A percentile compares a stretch with the other conserved stretches of the same genome.
These are phyloP conservation scores for Globisporangium rhizosaccharum DNA, from an alignment of 352 stramenopile genomes.

Conservation along the genomic window DNA sequence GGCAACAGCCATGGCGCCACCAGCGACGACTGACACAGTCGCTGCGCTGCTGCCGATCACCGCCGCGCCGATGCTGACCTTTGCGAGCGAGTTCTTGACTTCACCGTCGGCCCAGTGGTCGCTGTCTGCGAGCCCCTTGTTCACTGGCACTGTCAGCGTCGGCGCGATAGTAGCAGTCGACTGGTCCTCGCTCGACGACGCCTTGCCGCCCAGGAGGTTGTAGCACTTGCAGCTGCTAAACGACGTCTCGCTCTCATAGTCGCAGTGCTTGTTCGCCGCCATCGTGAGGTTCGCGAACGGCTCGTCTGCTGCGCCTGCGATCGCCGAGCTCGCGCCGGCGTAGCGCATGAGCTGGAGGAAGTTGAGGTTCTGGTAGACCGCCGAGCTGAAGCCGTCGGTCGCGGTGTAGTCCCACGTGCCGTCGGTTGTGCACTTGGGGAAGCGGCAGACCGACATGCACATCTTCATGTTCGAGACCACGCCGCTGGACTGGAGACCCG, in stretches of 20 bases:
- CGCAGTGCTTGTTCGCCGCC: conserved; percentile 40
- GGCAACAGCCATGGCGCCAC: conserved; percentile 59
- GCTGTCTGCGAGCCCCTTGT: conserved; percentile 60
- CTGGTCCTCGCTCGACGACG: conserved; percentile 14
- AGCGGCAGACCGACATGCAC: conserved; percentile 78
- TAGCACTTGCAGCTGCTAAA: conserved; percentile 60
- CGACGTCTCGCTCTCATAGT: conserved; percentile 49
- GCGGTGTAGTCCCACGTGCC: conserved; percentile 74
- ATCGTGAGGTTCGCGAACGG: conserved; percentile 56
- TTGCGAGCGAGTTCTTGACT: conserved; percentile 56
- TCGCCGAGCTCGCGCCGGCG: conserved; percentile 27
- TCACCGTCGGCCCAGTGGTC: conserved; percentile 64
- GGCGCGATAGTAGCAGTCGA: conserved; percentile 10
- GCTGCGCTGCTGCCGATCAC: conserved; percentile 54
- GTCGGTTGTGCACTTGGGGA: conserved; percentile 63
- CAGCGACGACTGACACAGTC: conserved; percentile 50
- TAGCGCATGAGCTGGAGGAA: conserved; percentile 54
- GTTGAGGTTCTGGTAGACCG: conserved; percentile 65
- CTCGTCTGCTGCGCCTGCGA: conserved; percentile 27
- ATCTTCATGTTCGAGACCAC: conserved; percentile 49
- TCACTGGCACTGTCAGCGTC: conserved; percentile 28
- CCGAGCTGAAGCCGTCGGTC: conserved; percentile 55
- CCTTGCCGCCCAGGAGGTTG: conserved; percentile 23
- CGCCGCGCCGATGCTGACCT: conserved; percentile 50
- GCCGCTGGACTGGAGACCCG: conserved; percentile 39